Evolutionary conservation across 352 stramenopile species (phyloP).

Genomic region (Pseudoperonospora humuli): DNA sequence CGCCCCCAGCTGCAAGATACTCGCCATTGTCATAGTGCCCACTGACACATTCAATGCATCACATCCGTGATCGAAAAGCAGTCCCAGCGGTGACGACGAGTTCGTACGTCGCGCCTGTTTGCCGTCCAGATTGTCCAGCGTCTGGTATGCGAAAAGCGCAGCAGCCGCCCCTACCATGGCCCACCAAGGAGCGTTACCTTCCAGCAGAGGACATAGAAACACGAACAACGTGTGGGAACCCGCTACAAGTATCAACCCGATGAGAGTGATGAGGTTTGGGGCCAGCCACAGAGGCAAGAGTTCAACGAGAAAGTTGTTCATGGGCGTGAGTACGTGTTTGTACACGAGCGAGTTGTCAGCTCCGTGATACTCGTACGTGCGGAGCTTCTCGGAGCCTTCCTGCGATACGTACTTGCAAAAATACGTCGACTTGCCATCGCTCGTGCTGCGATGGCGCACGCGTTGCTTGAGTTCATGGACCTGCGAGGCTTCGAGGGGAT

Average conservation of each 20-base stretch:
- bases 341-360: slow-evolving; percentile 84
- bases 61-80: slow-evolving; percentile 83
- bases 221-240: slow-evolving; percentile 55
- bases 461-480: slow-evolving; percentile 46
- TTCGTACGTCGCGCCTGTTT: slow-evolving; percentile 78
- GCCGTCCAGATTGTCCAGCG: slow-evolving; percentile 80
- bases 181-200: slow-evolving; percentile 63
- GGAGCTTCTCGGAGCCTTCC: slow-evolving; percentile 78
- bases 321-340: slow-evolving; percentile 79
- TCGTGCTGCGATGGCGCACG: slow-evolving; percentile 61
- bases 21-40: slow-evolving; percentile 74
- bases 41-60: slow-evolving; percentile 81
- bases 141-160: slow-evolving; percentile 75
- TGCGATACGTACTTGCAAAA: slow-evolving; percentile 85
- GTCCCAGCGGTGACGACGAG: slow-evolving; percentile 65
- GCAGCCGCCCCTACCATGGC: slow-evolving; percentile 48
- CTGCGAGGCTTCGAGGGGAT: slow-evolving; percentile 21
- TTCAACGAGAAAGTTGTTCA: slow-evolving; percentile 80
- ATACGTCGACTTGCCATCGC: slow-evolving; percentile 78
- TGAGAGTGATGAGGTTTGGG: slow-evolving; percentile 77
- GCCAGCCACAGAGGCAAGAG: slow-evolving; percentile 72
- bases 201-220: slow-evolving; percentile 64
- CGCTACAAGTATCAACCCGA: slow-evolving; percentile 58
- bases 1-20: slow-evolving; percentile 62
- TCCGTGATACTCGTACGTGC: slow-evolving; percentile 82